Evolutionary conservation across 345 rosid species (phyloP), one percentile per base, ranked within the genome.

Genomic region (Bruguiera sexangula): DNA sequence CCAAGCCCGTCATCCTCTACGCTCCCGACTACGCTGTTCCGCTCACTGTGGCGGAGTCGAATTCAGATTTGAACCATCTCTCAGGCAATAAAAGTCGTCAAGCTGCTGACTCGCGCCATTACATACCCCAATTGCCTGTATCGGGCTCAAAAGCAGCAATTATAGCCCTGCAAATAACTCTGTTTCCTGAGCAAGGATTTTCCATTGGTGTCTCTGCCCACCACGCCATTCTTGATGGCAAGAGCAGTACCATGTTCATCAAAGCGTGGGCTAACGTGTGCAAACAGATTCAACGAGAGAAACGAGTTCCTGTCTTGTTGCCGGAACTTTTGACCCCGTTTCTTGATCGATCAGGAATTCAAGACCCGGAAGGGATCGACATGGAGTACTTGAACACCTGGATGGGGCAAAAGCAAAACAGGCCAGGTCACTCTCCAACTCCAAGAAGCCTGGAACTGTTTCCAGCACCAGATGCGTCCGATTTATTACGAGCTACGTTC

Each of bases 401-500:
- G 66, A n/a, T n/a, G 24, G 66, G 52, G 26, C 11, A 8, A 61
- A 32, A 20, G 26, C 11, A 7, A 61, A 61, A 32, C 21, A 18
- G 22, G 37, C 39, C 43, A 34, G 64, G 43, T 4, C 22, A 5
- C 19, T 30, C 21, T 15, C 5, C 21, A 39, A 2, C 70, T 78
- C 2, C 32, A 43, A 0, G 80, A 75, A 63, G 65, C 78, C 46
- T 39, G 15, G 46, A 29, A 66, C 46, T 21, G 85, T 87, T 8
- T 69, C 13, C 48, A 26, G 71, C 0, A 79, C 79, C 61, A 74
- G 83, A 20, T 54, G 67, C 0, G 26, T 72, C 71, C 31, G 65
- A 74, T 56, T 8, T 60, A 0, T 54, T 75, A 24, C 66, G 83
- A 29, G 75, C 71, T 24, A 75, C 87, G 34, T 67, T 76, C 71